Percentiles rank a stretch among this genome's conserved stretches.
Evolutionary conservation across 371 early-diverging fungal species (phyloP).

Genomic region (Mucor saturninus): DNA sequence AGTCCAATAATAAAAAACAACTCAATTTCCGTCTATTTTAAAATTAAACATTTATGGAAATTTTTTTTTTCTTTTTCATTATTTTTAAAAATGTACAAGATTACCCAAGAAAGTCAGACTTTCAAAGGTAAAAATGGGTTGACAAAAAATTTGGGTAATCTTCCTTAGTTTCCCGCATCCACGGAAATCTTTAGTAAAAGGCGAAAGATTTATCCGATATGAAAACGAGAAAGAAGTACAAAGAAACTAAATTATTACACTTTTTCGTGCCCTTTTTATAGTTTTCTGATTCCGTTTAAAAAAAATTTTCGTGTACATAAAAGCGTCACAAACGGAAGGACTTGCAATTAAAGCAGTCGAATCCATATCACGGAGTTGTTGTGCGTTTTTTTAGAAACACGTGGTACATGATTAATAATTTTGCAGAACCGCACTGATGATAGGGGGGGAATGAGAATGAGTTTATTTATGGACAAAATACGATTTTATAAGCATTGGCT

Average conservation of each 20-base stretch:
- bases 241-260: constrained; percentile 11
- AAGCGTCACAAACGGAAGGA: background rate
- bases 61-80: background rate
- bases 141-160: constrained; percentile 52
- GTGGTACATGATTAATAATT: too few species aligned
- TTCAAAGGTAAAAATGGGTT: background rate
- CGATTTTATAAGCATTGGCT: constrained; percentile 43
- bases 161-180: constrained; percentile 51
- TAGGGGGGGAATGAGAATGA: too few species aligned
- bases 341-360: background rate
- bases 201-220: constrained; percentile 61
- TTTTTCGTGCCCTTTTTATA: constrained; percentile 30
- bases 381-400: too few species aligned
- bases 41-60: too few species aligned
- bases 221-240: constrained; percentile 53
- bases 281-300: constrained; percentile 20
- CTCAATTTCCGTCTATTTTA: too few species aligned
- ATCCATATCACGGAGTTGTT: background rate
- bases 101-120: background rate
- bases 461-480: constrained; percentile 47
- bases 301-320: background rate
- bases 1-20: too few species aligned
- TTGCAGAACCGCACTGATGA: too few species aligned
- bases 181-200: constrained; percentile 64
- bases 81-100: too few species aligned